Conservation (phyloP, 2,329 filamentous ascomycete genomes). For the Microcera coccophila region DNA sequence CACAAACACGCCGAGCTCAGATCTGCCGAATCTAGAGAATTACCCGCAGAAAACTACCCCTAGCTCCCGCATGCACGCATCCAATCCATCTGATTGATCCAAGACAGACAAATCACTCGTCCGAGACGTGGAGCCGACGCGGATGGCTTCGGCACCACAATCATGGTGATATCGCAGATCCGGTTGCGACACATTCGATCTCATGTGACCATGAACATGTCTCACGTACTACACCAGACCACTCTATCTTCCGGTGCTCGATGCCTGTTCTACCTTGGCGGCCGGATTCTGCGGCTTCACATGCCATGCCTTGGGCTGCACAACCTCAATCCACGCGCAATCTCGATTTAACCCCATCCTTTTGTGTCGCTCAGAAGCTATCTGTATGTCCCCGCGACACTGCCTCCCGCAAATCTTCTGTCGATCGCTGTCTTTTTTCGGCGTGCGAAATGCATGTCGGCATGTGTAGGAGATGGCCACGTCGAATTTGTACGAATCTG, state of each 20-base stretch:
- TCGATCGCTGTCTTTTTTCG: slow-evolving; percentile 22
- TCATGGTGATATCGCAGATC: slow-evolving; percentile 17
- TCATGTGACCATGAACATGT: slow-evolving; percentile 24
- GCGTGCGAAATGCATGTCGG: slow-evolving; percentile 23
- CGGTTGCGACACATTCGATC: slow-evolving; percentile 21
- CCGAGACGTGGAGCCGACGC: slow-evolving; percentile 26
- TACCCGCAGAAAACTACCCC: slow-evolving; percentile 2
- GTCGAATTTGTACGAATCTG: slow-evolving; percentile 27
- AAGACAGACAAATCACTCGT: slow-evolving; percentile 15
- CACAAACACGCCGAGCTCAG: not conserved
- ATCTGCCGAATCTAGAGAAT: not conserved
- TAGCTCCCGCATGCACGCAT: slow-evolving; percentile 10
- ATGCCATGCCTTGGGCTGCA: not conserved
- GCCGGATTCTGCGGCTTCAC: too few relatives aligned
- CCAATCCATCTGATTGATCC: too few relatives aligned
- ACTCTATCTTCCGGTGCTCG: too few relatives aligned
- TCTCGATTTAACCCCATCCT: not conserved
- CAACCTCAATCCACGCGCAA: not conserved
- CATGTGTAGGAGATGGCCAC: slow-evolving; percentile 34
- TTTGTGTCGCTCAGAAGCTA: slow-evolving; percentile 10
- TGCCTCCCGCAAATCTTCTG: slow-evolving; percentile 20
- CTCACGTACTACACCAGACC: slow-evolving; percentile 16
- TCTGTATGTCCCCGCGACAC: slow-evolving; percentile 18
- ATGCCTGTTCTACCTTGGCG: too few relatives aligned
- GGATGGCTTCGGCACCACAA: slow-evolving; percentile 22